Evolutionary conservation across 495 filamentous ascomycete genomes (phyloP), one percentile per base, ranked within the genome.

Genomic region (Tuber umbilicatum): DNA sequence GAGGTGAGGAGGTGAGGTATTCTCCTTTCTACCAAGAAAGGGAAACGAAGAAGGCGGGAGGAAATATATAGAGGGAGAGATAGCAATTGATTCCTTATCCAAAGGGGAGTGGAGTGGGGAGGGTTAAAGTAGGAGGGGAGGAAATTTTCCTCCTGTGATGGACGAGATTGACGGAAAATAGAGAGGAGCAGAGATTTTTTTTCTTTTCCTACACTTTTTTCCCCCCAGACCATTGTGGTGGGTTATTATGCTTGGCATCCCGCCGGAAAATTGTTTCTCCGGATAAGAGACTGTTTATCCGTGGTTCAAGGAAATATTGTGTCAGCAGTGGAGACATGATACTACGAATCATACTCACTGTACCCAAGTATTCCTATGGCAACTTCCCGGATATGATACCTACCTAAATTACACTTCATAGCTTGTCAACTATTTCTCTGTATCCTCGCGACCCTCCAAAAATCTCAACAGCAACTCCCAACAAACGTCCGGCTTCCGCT

Each of bases 71-170:
- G 73, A 19, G 41, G n/a, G n/a, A 70, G 31, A 10, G 40, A 70
- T 47, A 71, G 17, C 38, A 50, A 39, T 60, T 64, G 27, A 64
- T 64, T 27, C 31, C 55, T 64, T 35, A 17, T 64, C 35, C 35
- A 6, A 64, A 64, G 45, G 73, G 64, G 42, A n/a, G 23, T 41
- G 64, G 42, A n/a, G 23, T 41, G 73, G 55, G 21, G 67, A 41
- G 47, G 38, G 37, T 27, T 68, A 9, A 68, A 31, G 70, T 70
- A n/a, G 74, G 69, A 38, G 69, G 41, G 69, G 74, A 68, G 69
- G 77, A 79, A 78, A 79, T 68, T 78, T 79, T 79, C 77, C 60
- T 79, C 76, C 72, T 27, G 42, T 50, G 43, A 60, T 73, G 69
- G 72, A 70, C 45, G 77, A 71, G 75, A 70, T 64, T 64, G 27